These are phyloP conservation scores for Sporisorium graminicola DNA, from an alignment of 1,284 basidiomycete genomes.

Conservation along the genomic window DNA sequence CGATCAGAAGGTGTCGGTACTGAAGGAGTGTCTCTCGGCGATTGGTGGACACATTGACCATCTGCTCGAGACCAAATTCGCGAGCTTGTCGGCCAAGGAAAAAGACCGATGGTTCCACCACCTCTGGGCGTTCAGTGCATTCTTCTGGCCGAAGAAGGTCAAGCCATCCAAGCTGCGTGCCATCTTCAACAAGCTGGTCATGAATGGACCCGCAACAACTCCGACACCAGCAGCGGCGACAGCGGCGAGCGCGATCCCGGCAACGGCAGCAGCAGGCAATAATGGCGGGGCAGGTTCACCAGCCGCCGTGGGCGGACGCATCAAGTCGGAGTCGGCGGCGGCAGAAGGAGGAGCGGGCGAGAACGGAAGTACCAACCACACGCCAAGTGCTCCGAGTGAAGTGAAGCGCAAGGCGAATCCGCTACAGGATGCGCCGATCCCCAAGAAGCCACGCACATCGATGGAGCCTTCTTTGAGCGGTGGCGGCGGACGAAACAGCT, in stretches of 20 bases:
- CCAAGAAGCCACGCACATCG: slow-evolving; percentile 55
- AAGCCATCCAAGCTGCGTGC: slow-evolving; percentile 61
- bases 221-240: slow-evolving; percentile 14
- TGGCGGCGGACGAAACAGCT: slow-evolving; percentile 11
- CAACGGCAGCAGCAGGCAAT: slow-evolving; percentile 5
- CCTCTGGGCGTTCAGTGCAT: slow-evolving; percentile 85
- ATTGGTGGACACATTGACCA: slow-evolving; percentile 92
- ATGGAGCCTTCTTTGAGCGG: slow-evolving; percentile 37
- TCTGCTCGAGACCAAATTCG: slow-evolving; percentile 79
- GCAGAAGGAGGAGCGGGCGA: slow-evolving; percentile 20
- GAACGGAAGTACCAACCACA: slow-evolving; percentile 20
- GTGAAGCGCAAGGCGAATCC: slow-evolving; percentile 47
- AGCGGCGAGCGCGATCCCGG: slow-evolving; percentile 1
- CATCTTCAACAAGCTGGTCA: slow-evolving; percentile 62
- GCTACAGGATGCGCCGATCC: slow-evolving; percentile 50
- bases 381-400: slow-evolving; percentile 13
- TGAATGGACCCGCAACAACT: slow-evolving; percentile 36
- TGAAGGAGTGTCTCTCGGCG: slow-evolving; percentile 93
- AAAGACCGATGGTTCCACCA: slow-evolving; percentile 89
- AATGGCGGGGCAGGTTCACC: slow-evolving; percentile 26
- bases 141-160: slow-evolving; percentile 94
- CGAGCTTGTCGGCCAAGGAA: slow-evolving; percentile 79
- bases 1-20: slow-evolving; percentile 92
- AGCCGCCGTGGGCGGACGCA: slow-evolving; percentile 5
- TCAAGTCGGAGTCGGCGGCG: slow-evolving; percentile 31